These are phyloP conservation scores for Globisporangium splendens DNA, from an alignment of 352 stramenopile genomes.

Conservation along the genomic window DNA sequence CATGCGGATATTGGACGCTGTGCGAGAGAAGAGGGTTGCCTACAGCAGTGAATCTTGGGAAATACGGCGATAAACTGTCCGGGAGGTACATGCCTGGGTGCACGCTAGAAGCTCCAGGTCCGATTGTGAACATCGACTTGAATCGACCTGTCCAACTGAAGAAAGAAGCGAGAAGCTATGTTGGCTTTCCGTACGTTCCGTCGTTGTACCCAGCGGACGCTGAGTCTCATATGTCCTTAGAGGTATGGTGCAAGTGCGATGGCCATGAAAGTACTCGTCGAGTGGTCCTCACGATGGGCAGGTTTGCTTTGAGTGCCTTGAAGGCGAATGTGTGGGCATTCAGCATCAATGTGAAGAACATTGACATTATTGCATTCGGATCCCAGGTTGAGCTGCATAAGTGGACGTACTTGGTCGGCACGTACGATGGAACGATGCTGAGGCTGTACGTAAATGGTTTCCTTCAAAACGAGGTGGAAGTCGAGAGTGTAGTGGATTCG, in stretches of 20 bases:
- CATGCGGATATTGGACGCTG: conserved; percentile 85
- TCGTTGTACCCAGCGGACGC: conserved; percentile 34
- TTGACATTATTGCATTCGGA: conserved; percentile 67
- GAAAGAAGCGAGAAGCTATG: conserved; percentile 54
- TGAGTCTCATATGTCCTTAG: conserved; percentile 53
- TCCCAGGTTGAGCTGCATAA: conserved; percentile 49
- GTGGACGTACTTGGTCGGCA: conserved; percentile 87
- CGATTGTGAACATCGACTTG: conserved; percentile 79
- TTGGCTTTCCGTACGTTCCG: conserved; percentile 42
- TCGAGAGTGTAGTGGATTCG: conserved; percentile 63
- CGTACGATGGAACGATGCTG: conserved; percentile 85
- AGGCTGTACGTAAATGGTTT: conserved; percentile 80
- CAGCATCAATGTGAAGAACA: conserved; percentile 71
- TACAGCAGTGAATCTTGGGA: conserved; percentile 69
- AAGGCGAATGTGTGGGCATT: conserved; percentile 81
- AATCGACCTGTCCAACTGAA: conserved; percentile 66
- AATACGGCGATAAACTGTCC: conserved; percentile 32
- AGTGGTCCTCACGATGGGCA: conserved; percentile 67
- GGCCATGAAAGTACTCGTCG: conserved; percentile 66
- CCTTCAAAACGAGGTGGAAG: conserved; percentile 67
- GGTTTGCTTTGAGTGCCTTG: conserved; percentile 65
- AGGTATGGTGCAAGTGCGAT: conserved; percentile 74
- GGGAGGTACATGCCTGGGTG: conserved; percentile 63
- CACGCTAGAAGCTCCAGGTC: conserved; percentile 65
- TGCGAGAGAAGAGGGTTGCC: conserved; percentile 75